A percentile compares a stretch with the other conserved stretches of the same genome.
These are phyloP conservation scores for Grigorovia jiainica DNA, from an alignment of 805 yeast genomes.

Conservation along the genomic window DNA sequence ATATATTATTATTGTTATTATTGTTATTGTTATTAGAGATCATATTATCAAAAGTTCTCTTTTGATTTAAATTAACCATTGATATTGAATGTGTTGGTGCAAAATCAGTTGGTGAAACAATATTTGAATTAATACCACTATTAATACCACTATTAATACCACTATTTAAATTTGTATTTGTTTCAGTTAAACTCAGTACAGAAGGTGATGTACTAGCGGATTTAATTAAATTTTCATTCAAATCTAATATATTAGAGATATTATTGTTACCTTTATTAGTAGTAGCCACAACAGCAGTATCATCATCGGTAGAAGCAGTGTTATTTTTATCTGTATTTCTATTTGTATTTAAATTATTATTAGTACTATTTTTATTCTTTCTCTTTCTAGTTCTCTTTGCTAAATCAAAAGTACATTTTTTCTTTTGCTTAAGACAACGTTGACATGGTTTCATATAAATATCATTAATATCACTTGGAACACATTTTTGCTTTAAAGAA, in stretches of 20 bases:
- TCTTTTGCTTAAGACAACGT: conserved; percentile 57
- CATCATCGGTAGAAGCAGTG: too few species aligned
- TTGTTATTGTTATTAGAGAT: too few species aligned
- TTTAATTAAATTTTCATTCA: too few species aligned
- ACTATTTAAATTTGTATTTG: not conserved
- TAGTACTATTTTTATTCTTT: conserved; percentile 11
- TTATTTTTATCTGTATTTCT: too few species aligned
- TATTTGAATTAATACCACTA: not conserved
- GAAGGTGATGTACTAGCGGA: too few species aligned
- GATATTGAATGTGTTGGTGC: not conserved
- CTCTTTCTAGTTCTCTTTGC: conserved; percentile 45
- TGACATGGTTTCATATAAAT: conserved; percentile 60
- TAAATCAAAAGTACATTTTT: conserved; percentile 58
- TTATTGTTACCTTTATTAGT: too few species aligned
- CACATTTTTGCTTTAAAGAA: conserved; percentile 72
- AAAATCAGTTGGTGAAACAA: not conserved
- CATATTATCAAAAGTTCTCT: conserved; percentile 1
- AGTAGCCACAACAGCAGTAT: too few species aligned
- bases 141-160: not conserved
- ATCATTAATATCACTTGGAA: conserved; percentile 41
- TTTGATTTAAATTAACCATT: not conserved
- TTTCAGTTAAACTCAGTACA: too few species aligned
- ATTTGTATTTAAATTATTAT: too few species aligned
- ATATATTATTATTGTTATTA: too few species aligned
- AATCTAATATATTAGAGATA: too few species aligned